Conservation (phyloP, 2,329 filamentous ascomycete genomes). For the Cryoendolithus antarcticus region DNA sequence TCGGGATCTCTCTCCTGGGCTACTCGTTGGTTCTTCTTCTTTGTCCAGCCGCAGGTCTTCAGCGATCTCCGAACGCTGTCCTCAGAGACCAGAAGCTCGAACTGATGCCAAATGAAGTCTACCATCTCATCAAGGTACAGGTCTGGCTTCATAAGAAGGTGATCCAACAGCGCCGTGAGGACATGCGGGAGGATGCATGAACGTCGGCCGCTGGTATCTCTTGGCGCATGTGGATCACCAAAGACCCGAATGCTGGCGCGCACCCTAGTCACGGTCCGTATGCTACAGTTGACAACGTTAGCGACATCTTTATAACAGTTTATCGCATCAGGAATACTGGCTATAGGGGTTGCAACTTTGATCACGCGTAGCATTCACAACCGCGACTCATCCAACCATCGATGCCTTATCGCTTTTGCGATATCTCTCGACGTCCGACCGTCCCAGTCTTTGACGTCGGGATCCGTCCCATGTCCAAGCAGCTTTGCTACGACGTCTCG, state of each 20-base stretch:
- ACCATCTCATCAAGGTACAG: conserved; percentile 2
- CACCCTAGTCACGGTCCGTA: background rate
- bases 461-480: too few relatives aligned
- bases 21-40: conserved; percentile 1
- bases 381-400: too few relatives aligned
- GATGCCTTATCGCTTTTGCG: too few relatives aligned
- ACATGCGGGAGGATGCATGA: conserved; percentile 1
- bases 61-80: background rate
- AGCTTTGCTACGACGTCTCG: too few relatives aligned
- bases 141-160: conserved; percentile 1
- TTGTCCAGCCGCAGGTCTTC: background rate
- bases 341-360: too few relatives aligned
- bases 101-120: conserved; percentile 1
- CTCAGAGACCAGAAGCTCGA: background rate
- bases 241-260: conserved; percentile 1
- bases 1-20: background rate
- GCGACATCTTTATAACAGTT: conserved; percentile 1
- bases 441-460: too few relatives aligned
- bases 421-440: too few relatives aligned
- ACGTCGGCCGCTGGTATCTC: background rate
- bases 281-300: conserved; percentile 1
- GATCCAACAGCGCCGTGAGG: background rate
- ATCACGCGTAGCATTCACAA: too few relatives aligned
- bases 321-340: too few relatives aligned
- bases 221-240: background rate